Evolutionary conservation across 345 rosid species (phyloP).

Genomic region (Laguncularia racemosa): DNA sequence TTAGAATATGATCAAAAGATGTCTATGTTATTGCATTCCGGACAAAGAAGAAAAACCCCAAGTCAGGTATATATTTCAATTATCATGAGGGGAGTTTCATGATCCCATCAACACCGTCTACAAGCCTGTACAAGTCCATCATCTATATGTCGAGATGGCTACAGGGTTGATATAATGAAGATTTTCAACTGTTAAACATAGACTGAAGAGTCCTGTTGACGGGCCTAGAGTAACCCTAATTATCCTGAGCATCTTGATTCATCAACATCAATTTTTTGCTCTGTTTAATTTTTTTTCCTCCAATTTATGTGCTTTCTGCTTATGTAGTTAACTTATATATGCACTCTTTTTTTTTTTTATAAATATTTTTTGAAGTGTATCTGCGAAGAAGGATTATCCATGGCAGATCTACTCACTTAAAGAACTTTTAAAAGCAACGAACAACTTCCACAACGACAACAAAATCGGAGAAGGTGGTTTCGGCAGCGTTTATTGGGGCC

Average conservation of each 20-base stretch:
- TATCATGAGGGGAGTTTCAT: too few relatives aligned
- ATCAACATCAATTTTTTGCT: background rate
- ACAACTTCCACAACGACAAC: conserved; percentile 52
- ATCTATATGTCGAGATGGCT: too few relatives aligned
- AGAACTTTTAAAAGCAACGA: conserved; percentile 56
- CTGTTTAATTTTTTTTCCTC: too few relatives aligned
- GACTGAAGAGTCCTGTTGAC: too few relatives aligned
- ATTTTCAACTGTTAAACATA: too few relatives aligned
- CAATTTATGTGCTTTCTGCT: background rate
- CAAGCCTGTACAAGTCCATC: too few relatives aligned
- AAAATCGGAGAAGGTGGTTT: conserved; percentile 73
- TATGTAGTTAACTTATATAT: background rate
- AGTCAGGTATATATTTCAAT: conserved; percentile 5
- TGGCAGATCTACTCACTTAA: conserved; percentile 50
- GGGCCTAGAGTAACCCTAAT: too few relatives aligned
- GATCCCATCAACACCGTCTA: too few relatives aligned
- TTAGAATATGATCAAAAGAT: conserved; percentile 5
- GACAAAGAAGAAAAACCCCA: background rate
- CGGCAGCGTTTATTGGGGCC: conserved; percentile 68
- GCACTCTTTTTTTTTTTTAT: background rate
- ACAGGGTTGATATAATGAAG: too few relatives aligned
- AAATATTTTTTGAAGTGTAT: conserved; percentile 11
- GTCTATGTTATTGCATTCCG: conserved; percentile 9
- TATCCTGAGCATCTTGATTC: background rate
- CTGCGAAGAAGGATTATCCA: conserved; percentile 31